These are phyloP conservation scores for Colletotrichum sp. DNA, from an alignment of 2,329 filamentous ascomycete genomes.

Conservation along the genomic window DNA sequence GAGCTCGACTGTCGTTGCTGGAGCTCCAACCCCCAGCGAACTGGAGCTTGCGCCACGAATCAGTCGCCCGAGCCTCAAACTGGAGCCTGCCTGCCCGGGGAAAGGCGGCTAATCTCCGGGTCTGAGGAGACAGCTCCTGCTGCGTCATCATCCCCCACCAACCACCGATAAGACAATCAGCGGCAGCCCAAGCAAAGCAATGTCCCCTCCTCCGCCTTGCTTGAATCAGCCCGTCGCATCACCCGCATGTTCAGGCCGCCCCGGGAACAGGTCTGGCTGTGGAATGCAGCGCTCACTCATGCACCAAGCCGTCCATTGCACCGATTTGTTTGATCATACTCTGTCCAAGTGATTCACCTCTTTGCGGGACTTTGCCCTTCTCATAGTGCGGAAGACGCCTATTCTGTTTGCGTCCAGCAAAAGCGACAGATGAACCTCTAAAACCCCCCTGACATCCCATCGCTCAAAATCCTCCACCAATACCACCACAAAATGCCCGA, in stretches of 20 bases:
- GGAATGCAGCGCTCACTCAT: background rate
- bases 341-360: background rate
- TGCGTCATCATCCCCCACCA: constrained; percentile 13
- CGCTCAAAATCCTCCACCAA: no score
- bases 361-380: background rate
- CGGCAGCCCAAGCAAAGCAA: background rate
- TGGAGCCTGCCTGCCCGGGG: background rate
- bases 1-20: background rate
- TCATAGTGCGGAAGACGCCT: background rate
- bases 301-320: background rate
- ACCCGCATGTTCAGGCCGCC: background rate
- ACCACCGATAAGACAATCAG: background rate
- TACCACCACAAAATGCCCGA: constrained; percentile 51
- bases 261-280: background rate
- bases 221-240: background rate
- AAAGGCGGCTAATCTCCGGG: constrained; percentile 13
- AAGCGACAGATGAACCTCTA: background rate
- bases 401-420: background rate
- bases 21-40: background rate
- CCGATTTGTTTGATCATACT: background rate
- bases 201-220: background rate
- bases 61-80: background rate
- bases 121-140: no score
- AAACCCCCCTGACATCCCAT: background rate
- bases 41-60: constrained; percentile 16